Evolutionary conservation across 75 land plant species (phyloP).

Genomic region (Pinus taeda): DNA sequence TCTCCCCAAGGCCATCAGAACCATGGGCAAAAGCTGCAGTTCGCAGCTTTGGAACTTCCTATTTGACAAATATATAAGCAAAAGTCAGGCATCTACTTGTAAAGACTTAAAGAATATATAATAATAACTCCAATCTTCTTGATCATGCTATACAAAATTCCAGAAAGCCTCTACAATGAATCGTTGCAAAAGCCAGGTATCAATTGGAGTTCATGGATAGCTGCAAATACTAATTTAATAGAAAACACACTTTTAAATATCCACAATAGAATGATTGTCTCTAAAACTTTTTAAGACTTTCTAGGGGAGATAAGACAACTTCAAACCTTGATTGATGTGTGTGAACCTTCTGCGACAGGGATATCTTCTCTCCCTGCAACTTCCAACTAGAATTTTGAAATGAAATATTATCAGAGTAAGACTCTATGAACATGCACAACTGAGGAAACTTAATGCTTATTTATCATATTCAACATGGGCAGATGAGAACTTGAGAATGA

Average conservation of each 20-base stretch:
- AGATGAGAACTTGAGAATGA: neutral
- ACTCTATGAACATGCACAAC: neutral
- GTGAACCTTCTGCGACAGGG: constrained; percentile 89
- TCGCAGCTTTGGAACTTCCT: constrained; percentile 78
- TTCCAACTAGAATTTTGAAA: constrained; percentile 56
- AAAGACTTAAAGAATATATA: neutral
- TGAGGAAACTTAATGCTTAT: neutral
- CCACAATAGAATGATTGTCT: neutral
- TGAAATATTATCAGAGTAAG: constrained; percentile 3
- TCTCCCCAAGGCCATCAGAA: constrained; percentile 91
- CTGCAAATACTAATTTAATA: neutral
- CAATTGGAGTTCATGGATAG: neutral
- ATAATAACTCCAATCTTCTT: neutral
- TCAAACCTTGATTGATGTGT: constrained; percentile 70
- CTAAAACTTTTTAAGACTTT: neutral
- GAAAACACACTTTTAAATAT: neutral
- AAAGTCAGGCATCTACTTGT: neutral
- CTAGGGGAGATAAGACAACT: neutral
- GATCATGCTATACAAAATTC: neutral
- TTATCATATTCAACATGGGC: neutral
- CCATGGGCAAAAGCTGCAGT: constrained; percentile 97
- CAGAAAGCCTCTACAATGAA: neutral
- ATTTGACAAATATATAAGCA: neutral
- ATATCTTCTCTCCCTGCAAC: constrained; percentile 85
- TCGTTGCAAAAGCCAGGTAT: neutral